phyloP scores from a whole-genome alignment of 2,329 filamentous ascomycete genomes.

The Xylariaceae sp. region DNA sequence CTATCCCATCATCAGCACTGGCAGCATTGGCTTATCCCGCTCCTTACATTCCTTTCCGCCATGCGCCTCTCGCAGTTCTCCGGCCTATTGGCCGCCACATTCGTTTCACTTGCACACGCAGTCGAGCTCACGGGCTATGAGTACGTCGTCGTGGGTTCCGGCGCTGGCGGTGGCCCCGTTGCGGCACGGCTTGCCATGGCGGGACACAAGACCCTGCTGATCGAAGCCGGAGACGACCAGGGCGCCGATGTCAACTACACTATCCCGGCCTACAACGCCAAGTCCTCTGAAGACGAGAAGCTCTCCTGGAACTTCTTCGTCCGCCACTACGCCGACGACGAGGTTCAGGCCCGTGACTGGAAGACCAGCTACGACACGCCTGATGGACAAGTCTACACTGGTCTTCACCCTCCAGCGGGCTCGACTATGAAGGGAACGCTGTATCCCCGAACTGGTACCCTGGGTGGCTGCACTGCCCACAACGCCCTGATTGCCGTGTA shows the following conservation, averaged over 20 bases:
- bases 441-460: slow-evolving; percentile 46
- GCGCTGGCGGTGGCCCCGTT: slow-evolving; percentile 50
- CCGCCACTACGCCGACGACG: slow-evolving; percentile 44
- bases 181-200: slow-evolving; percentile 51
- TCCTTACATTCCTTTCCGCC: too few species aligned
- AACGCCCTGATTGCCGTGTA: slow-evolving; percentile 59
- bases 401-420: slow-evolving; percentile 37
- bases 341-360: slow-evolving; percentile 45
- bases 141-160: slow-evolving; percentile 48
- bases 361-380: slow-evolving; percentile 50
- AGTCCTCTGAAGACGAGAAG: slow-evolving; percentile 43
- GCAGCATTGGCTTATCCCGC: too few species aligned
- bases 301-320: slow-evolving; percentile 58
- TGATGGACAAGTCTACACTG: slow-evolving; percentile 38
- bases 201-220: slow-evolving; percentile 51
- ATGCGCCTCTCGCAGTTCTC: too few species aligned
- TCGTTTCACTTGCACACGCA: too few species aligned
- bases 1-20: too few species aligned
- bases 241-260: slow-evolving; percentile 39
- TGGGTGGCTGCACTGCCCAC: slow-evolving; percentile 55
- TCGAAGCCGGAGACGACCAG: slow-evolving; percentile 56
- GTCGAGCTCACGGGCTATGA: slow-evolving; percentile 30
- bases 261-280: slow-evolving; percentile 46
- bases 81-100: too few species aligned
- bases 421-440: slow-evolving; percentile 42